Evolutionary conservation across 163 green algal genomes (phyloP).

Genomic region (Chlamydomonas reinhardtii): DNA sequence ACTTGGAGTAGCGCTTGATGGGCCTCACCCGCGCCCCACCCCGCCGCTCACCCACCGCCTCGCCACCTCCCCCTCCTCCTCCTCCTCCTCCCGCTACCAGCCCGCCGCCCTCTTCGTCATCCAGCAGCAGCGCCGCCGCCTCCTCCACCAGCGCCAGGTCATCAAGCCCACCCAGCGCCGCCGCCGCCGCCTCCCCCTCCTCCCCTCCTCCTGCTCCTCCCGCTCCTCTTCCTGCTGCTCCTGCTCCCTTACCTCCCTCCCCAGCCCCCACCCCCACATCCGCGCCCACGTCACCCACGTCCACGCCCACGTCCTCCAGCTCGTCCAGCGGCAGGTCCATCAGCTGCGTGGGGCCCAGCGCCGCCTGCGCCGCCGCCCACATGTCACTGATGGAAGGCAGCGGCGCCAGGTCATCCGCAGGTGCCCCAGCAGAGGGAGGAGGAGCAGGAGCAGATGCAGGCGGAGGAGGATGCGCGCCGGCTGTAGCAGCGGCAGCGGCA

Average conservation of each 20-base stretch:
- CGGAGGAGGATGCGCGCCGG: too few species aligned
- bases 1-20: constrained; percentile 31
- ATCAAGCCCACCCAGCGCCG: not conserved
- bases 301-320: not conserved
- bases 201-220: not conserved
- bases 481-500: not conserved
- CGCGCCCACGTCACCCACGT: not conserved
- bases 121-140: too few species aligned
- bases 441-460: not conserved
- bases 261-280: constrained; percentile 5
- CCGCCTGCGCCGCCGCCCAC: not conserved
- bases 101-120: not conserved
- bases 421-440: too few species aligned
- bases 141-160: too few species aligned
- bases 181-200: not conserved
- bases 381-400: constrained; percentile 44
- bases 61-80: not conserved
- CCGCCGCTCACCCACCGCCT: not conserved
- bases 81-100: not conserved
- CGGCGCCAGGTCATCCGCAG: not conserved
- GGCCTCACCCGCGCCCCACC: constrained; percentile 19
- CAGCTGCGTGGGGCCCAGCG: constrained; percentile 6
- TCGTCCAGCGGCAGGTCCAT: not conserved
- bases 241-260: not conserved
- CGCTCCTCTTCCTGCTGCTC: not conserved